Conservation (phyloP, 208 protist genomes). For the Acanthamoeba triangularis region DNA sequence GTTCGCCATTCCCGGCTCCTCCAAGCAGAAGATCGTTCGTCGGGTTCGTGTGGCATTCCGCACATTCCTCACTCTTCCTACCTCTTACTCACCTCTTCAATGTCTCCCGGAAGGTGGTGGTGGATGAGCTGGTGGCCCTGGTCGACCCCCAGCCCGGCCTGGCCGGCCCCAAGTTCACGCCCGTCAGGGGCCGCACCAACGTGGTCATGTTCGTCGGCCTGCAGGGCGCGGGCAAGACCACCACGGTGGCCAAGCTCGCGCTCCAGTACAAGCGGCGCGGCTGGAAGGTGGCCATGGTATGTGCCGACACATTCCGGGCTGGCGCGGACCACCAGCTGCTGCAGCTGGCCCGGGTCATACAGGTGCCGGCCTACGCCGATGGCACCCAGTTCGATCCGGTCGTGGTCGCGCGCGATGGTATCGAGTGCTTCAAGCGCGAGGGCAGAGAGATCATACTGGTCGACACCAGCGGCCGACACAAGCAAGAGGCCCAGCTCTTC, state of each 20-base stretch:
- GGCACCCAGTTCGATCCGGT: constrained; percentile 96
- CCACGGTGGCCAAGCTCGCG: constrained; percentile 96
- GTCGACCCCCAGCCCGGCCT: constrained; percentile 90
- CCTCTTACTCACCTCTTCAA: no score
- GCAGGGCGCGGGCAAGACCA: constrained; percentile 97
- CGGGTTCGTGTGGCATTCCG: neutral
- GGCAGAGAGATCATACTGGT: constrained; percentile 98
- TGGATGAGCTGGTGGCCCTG: neutral
- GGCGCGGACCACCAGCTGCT: constrained; percentile 98
- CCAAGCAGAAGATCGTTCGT: constrained; percentile 88
- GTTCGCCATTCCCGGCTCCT: constrained; percentile 97
- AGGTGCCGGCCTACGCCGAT: constrained; percentile 98
- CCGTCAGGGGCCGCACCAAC: constrained; percentile 96
- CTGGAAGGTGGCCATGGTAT: constrained; percentile 97
- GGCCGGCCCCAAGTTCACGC: constrained; percentile 88
- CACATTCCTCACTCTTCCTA: no score
- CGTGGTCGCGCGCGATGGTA: constrained; percentile 96
- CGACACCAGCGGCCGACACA: constrained; percentile 99
- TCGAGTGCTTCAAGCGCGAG: constrained; percentile 95
- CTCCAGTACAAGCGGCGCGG: constrained; percentile 94
- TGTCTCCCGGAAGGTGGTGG: no score
- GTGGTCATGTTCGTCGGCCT: constrained; percentile 99
- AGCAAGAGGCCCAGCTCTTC: constrained; percentile 98
- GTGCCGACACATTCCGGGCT: constrained; percentile 99
- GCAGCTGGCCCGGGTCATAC: constrained; percentile 99